Evolutionary conservation across 2,329 filamentous ascomycete species (phyloP).

Genomic region (Exophiala calicioides): DNA sequence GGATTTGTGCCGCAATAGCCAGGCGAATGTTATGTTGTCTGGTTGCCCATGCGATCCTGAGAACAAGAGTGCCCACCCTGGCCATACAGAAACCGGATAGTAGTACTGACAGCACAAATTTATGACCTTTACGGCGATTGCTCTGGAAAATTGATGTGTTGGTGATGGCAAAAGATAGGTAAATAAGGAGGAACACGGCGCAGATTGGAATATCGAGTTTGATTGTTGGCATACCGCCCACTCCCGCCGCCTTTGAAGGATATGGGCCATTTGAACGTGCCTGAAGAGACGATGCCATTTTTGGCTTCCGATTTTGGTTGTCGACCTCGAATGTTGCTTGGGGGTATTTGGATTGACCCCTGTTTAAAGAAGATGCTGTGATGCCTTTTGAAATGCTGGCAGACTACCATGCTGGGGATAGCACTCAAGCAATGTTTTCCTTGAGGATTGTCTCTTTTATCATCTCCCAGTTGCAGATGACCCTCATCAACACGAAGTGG

Average conservation of each 20-base stretch:
- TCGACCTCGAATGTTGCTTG: neutral
- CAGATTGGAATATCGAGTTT: constrained; percentile 53
- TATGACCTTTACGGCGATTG: constrained; percentile 47
- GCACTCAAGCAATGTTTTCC: neutral
- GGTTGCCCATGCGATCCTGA: constrained; percentile 59
- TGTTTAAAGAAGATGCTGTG: neutral
- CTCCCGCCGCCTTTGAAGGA: constrained; percentile 33
- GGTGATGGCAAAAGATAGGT: constrained; percentile 42
- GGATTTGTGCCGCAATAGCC: constrained; percentile 63
- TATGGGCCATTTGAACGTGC: constrained; percentile 31
- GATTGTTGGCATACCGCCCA: constrained; percentile 54
- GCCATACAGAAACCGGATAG: constrained; percentile 55
- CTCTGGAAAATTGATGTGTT: constrained; percentile 49
- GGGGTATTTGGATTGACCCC: neutral
- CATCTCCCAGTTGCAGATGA: too few species aligned
- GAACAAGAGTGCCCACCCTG: constrained; percentile 46
- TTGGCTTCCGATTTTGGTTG: neutral
- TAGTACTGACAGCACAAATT: constrained; percentile 51
- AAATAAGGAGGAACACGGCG: constrained; percentile 61
- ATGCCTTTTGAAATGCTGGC: too few species aligned
- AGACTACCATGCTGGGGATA: too few species aligned
- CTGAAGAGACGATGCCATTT: neutral
- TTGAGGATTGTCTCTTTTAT: neutral
- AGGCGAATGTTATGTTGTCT: constrained; percentile 46
- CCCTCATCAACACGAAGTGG: neutral